phyloP scores from a whole-genome alignment of 2,329 filamentous ascomycete genomes.

The Laburnicola sp. region DNA sequence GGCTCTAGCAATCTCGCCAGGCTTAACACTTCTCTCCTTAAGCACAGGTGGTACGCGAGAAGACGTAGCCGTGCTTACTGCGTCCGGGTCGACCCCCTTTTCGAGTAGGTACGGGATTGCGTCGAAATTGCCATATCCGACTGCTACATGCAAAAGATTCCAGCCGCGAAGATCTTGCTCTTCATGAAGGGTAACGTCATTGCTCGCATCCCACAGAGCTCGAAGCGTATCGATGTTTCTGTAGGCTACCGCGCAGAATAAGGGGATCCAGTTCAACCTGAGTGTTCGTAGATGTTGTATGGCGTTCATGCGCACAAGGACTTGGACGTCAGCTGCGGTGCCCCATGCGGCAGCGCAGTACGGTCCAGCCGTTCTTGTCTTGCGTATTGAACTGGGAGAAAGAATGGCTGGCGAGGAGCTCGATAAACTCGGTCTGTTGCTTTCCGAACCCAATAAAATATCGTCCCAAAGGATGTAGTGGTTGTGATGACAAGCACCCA shows the following conservation, averaged over 20 bases:
- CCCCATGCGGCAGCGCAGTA: slow-evolving; percentile 12
- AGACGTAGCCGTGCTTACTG: slow-evolving; percentile 9
- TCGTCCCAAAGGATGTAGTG: too few species aligned
- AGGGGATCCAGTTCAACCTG: slow-evolving; percentile 9
- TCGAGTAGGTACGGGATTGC: slow-evolving; percentile 11
- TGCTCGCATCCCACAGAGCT: neutral
- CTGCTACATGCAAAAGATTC: slow-evolving; percentile 16
- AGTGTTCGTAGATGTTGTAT: neutral
- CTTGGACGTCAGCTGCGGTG: slow-evolving; percentile 2
- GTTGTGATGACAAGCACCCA: too few species aligned
- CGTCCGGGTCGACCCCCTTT: slow-evolving; percentile 9
- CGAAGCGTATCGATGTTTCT: slow-evolving; percentile 6
- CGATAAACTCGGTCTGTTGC: slow-evolving; percentile 10
- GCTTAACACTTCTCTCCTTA: slow-evolving; percentile 1
- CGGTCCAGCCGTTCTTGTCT: slow-evolving; percentile 9
- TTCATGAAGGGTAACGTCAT: neutral
- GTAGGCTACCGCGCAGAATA: slow-evolving; percentile 11
- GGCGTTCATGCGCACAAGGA: neutral
- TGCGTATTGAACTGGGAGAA: slow-evolving; percentile 13
- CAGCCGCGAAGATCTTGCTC: slow-evolving; percentile 13
- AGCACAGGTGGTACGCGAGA: slow-evolving; percentile 6
- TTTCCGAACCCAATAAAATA: too few species aligned
- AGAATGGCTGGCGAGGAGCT: slow-evolving; percentile 10
- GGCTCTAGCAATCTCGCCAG: slow-evolving; percentile 2
- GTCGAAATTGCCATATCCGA: slow-evolving; percentile 6